phyloP scores from a whole-genome alignment of 495 filamentous ascomycete genomes.

The Penicillium roqueforti region DNA sequence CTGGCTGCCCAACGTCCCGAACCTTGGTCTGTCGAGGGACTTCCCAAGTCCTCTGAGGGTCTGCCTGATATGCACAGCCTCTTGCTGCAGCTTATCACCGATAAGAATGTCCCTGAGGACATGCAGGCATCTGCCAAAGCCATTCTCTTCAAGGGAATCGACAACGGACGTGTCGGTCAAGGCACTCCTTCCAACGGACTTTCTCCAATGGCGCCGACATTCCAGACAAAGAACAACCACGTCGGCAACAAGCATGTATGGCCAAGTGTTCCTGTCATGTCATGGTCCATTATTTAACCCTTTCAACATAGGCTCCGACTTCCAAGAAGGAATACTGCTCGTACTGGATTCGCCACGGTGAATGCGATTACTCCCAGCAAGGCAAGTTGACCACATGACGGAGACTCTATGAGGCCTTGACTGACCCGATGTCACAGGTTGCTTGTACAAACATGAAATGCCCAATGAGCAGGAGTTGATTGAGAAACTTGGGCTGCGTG shows the following conservation, averaged over 20 bases:
- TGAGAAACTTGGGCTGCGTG: conserved; percentile 55
- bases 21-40: conserved; percentile 34
- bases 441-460: conserved; percentile 85
- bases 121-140: conserved; percentile 22
- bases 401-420: neutral
- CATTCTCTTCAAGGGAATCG: conserved; percentile 9
- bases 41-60: neutral
- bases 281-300: conserved; percentile 5
- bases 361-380: conserved; percentile 78
- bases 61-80: conserved; percentile 18
- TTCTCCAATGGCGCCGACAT: neutral
- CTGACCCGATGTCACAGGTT: conserved; percentile 43
- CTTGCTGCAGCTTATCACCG: conserved; percentile 21
- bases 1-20: conserved; percentile 25
- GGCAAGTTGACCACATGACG: conserved; percentile 31
- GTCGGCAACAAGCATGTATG: neutral
- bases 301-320: conserved; percentile 8
- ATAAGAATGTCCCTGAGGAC: conserved; percentile 8
- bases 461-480: conserved; percentile 59
- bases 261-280: neutral
- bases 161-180: neutral
- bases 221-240: neutral
- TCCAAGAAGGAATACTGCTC: conserved; percentile 74
- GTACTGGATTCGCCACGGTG: conserved; percentile 79
- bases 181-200: neutral